Base-by-base conservation (phyloP, 2,329 filamentous ascomycete genomes). In the Pestalotiopsis sp. region DNA sequence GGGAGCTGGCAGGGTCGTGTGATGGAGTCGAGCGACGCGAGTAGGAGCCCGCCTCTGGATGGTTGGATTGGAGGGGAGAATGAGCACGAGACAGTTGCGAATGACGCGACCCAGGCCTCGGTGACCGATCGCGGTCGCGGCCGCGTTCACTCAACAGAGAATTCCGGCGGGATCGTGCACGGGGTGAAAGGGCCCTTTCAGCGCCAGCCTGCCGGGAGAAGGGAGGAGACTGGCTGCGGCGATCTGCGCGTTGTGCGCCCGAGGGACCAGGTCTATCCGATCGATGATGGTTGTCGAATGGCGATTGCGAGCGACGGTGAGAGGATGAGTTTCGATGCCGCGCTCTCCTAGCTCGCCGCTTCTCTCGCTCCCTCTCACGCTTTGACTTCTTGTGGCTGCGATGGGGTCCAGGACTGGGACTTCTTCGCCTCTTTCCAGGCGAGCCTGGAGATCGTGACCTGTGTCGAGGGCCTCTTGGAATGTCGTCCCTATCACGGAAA, bases 401-500 rank as follows among this genome's bases (percentile, higher is more conserved):
- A 79, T 80, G 39, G 78, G 83, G 74, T 14, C 73, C 79, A n/a
- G 75, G 80, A 62, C 81, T 85, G 64, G 79, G 79, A 68, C 80
- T 84, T 68, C 83, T 79, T 62, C 79, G 77, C 64, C 83, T 79
- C 72, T 85, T 85, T 45, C 78, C 71, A 5, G 59, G 66, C 36
- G 81, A 80, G 27, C 80, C 75, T 38, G 82, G 78, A 3, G 82
- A 82, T 67, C 76, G 76, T 39, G 73, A 76, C 59, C 72, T 76
- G 67, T 77, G 75, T 64, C 77, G 77, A 41, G 72, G 75, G 64
- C 71, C 77, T 66, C 77, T 79, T 67, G 77, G 79, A 64, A 79
- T 78, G 66, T 77, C 79, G 58, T 76, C 69, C 70, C 79, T 79
- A 49, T 75, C 77, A 70, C 77, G 79, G 67, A 76, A 74, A 69